Base-by-base conservation (phyloP, 164 flowering plant species). In the Magnolia sinica region DNA sequence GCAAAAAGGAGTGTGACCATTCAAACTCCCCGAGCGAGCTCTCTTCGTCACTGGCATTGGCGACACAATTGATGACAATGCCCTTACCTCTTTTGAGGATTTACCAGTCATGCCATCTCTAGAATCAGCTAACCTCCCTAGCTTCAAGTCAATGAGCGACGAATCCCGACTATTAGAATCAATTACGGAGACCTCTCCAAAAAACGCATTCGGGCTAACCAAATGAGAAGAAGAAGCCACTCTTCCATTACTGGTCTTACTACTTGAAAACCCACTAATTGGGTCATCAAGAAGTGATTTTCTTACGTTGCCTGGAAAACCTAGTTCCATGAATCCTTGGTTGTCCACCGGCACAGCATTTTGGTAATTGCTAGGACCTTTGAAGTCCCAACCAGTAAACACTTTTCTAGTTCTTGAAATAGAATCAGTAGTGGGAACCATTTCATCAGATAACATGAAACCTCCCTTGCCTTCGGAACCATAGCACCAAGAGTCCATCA, bases 401-500 rank as follows among this genome's bases (percentile, higher is more conserved):
- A 75, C 76, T 75, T 74, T 86, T 74, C 80, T 82, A 72, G 73
- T 80, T 75, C 85, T 82, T 65, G 76, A 65, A 77, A 80, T 67
- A 45, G 82, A 70, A 79, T 86, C 85, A 79, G 69, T 29, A 63
- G 73, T 29, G 51, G 79, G 81, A 63, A 76, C 83, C 66, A 83
- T 61, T 73, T 84, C 91, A 71, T 84, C 88, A 49, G 87, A 77
- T 7, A 77, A 66, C 68, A 84, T 59, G 82, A 78, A 77, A 27
- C 86, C 83, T 24, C 86, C 83, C 80, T 82, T 88, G 31, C 79
- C 90, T 73, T 80, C 85, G 68, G 85, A 81, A 64, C 68, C 79
- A 80, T 74, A 86, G 79, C 82, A 82, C 90, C 92, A 89, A 71
- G 89, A 82, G 68, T 90, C 91, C 92, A 90, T 89, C 49, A 72